phyloP scores from a whole-genome alignment of 2,329 filamentous ascomycete genomes.

The Ceratocystis destructans region DNA sequence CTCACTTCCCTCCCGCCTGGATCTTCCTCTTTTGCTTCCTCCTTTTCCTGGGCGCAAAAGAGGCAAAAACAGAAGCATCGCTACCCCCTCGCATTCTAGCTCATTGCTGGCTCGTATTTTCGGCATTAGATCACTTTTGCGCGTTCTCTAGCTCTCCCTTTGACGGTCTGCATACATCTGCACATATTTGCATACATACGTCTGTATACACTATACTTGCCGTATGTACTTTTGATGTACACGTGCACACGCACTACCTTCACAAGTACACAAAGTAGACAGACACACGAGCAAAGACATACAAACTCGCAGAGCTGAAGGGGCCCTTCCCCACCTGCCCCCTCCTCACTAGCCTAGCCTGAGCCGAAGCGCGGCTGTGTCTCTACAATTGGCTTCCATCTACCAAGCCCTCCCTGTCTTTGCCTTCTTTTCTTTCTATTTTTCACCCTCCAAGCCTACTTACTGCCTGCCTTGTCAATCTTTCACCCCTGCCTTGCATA shows the following conservation, averaged over 20 bases:
- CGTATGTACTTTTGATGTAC: not conserved
- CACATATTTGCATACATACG: not conserved
- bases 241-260: not conserved
- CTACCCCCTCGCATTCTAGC: constrained; percentile 7
- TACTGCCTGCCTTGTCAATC: not conserved
- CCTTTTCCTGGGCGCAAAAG: not conserved
- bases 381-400: not conserved
- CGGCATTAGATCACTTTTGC: not conserved
- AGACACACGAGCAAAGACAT: not conserved
- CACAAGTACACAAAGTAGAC: not conserved
- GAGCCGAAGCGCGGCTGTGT: not conserved
- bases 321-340: not conserved
- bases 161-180: not conserved
- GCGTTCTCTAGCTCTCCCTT: not conserved
- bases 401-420: not conserved
- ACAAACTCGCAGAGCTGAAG: not conserved
- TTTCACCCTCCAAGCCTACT: constrained; percentile 17
- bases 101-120: not conserved
- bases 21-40: not conserved
- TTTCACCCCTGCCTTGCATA: constrained; percentile 15
- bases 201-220: not conserved
- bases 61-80: not conserved
- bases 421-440: constrained; percentile 20
- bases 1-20: not conserved
- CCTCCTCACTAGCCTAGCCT: not conserved